phyloP scores from a whole-genome alignment of 2,329 filamentous ascomycete genomes.

The Scorias spongiosa region DNA sequence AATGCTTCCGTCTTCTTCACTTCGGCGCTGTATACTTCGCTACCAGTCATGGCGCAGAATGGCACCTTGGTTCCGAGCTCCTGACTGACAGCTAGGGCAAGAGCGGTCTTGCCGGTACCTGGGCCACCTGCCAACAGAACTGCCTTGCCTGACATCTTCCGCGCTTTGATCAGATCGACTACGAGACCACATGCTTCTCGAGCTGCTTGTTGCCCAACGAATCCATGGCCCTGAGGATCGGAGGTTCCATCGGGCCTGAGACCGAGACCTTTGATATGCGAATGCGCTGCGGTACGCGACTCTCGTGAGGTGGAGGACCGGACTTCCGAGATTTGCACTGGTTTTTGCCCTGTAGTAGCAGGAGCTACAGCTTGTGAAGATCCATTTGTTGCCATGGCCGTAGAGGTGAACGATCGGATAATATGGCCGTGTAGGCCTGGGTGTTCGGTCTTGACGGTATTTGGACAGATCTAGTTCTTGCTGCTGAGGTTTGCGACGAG shows the following conservation, averaged over 20 bases:
- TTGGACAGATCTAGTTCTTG: too few species aligned
- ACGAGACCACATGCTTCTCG: conserved; percentile 95
- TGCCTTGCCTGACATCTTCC: conserved; percentile 94
- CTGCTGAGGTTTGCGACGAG: too few species aligned
- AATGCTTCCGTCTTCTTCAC: conserved; percentile 98
- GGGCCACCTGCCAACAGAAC: conserved; percentile 88
- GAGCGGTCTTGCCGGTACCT: conserved; percentile 91
- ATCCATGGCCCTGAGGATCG: conserved; percentile 65
- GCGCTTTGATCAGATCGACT: conserved; percentile 85
- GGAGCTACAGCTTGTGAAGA: conserved; percentile 9
- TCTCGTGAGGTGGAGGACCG: conserved; percentile 43
- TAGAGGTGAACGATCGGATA: neutral
- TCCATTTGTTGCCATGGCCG: conserved; percentile 13
- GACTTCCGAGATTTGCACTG: conserved; percentile 22
- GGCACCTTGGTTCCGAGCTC: conserved; percentile 96
- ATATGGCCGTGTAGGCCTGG: neutral
- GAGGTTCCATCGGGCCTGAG: conserved; percentile 74
- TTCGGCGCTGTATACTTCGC: conserved; percentile 93
- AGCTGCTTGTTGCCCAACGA: conserved; percentile 75
- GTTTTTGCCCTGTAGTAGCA: conserved; percentile 14
- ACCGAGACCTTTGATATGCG: conserved; percentile 91
- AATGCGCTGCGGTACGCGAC: conserved; percentile 90
- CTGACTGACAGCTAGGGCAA: conserved; percentile 89
- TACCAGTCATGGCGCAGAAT: conserved; percentile 95
- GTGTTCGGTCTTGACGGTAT: too few species aligned